A percentile compares a stretch with the other conserved stretches of the same genome.
phyloP scores from a whole-genome alignment of 1,284 basidiomycete genomes.

The Naganishia sp. region DNA sequence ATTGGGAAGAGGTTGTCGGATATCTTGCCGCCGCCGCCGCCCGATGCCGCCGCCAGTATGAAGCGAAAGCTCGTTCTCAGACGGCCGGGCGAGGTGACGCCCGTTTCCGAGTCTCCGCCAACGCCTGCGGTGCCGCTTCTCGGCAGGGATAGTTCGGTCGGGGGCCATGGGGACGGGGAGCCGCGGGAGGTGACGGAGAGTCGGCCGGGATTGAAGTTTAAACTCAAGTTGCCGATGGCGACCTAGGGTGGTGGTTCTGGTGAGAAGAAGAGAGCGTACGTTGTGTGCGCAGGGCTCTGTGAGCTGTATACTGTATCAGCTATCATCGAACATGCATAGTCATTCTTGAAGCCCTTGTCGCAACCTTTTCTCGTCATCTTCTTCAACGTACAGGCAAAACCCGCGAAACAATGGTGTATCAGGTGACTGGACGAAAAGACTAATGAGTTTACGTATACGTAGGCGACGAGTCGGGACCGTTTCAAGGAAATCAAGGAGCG shows the following conservation, averaged over 20 bases:
- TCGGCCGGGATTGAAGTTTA: slow-evolving; percentile 10
- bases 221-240: slow-evolving; percentile 11
- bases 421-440: slow-evolving; percentile 2
- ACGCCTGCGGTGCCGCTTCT: neutral
- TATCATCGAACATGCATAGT: no score
- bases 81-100: slow-evolving; percentile 11
- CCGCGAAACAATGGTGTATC: slow-evolving; percentile 14
- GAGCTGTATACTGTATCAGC: no score
- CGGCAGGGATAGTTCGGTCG: neutral
- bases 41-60: neutral
- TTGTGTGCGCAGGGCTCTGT: no score
- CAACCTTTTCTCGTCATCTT: neutral
- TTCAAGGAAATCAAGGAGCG: slow-evolving; percentile 11
- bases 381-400: slow-evolving; percentile 1
- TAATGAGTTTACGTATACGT: slow-evolving; percentile 16
- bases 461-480: slow-evolving; percentile 11
- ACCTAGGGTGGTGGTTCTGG: neutral
- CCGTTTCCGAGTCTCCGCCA: slow-evolving; percentile 7
- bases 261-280: neutral
- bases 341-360: no score
- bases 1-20: slow-evolving; percentile 18
- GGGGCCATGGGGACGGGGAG: neutral
- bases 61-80: slow-evolving; percentile 1
- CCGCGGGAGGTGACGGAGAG: neutral
- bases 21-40: slow-evolving; percentile 5